phyloP scores from a whole-genome alignment of 331 rosid genomes.

The Malus hybrid region DNA sequence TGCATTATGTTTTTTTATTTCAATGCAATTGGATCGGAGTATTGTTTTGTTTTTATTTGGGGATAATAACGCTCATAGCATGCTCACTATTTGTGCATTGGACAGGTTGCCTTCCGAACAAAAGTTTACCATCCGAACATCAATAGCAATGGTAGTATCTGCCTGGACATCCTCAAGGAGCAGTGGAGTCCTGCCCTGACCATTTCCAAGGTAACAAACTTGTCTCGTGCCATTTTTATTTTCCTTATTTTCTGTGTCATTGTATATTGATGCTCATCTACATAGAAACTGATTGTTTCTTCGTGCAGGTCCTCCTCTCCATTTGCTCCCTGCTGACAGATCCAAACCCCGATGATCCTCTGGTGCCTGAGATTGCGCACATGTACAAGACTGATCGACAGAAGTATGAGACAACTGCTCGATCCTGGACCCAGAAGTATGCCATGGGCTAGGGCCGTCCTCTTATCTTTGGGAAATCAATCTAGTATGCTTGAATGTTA shows the following conservation, averaged over 20 bases:
- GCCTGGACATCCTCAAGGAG: slow-evolving; percentile 68
- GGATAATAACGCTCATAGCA: background rate
- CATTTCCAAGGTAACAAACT: slow-evolving; percentile 44
- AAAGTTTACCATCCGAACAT: slow-evolving; percentile 70
- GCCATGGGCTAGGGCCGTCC: slow-evolving; percentile 52
- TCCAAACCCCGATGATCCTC: slow-evolving; percentile 84
- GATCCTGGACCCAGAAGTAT: slow-evolving; percentile 80
- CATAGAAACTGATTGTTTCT: background rate
- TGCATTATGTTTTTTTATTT: background rate
- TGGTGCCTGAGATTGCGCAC: slow-evolving; percentile 73
- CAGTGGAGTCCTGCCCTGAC: slow-evolving; percentile 82
- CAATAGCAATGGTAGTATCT: slow-evolving; percentile 64
- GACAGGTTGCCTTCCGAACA: slow-evolving; percentile 62
- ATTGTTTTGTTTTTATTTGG: background rate
- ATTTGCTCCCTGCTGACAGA: slow-evolving; percentile 74
- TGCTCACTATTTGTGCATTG: background rate
- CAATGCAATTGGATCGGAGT: too few relatives aligned
- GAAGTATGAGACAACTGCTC: slow-evolving; percentile 60
- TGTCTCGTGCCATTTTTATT: background rate
- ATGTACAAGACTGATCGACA: slow-evolving; percentile 56
- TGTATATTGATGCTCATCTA: background rate
- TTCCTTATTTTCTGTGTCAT: background rate
- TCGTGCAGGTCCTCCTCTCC: slow-evolving; percentile 53
- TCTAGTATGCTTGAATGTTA: slow-evolving; percentile 4
- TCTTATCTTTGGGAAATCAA: background rate